Evolutionary conservation across 352 stramenopile genomes (phyloP).

Genomic region (Hyaloperonospora arabidopsidis): DNA sequence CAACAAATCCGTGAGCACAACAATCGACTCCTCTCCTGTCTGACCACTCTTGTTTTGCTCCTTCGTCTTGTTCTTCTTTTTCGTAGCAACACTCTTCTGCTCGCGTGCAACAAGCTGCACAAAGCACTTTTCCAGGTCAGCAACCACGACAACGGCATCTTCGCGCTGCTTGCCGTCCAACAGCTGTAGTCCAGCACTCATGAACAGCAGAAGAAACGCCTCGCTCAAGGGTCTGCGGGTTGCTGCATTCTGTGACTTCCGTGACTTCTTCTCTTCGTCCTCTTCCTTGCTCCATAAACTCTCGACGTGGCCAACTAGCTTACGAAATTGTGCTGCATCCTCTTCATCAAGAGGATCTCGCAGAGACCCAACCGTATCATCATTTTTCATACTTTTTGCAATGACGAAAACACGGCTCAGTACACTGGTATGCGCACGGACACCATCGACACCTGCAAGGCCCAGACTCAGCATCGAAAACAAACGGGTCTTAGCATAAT

Average conservation of each 20-base stretch:
- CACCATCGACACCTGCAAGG: constrained; percentile 33
- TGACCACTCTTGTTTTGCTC: constrained; percentile 17
- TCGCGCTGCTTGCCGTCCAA: constrained; percentile 56
- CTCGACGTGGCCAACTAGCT: constrained; percentile 25
- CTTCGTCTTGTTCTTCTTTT: constrained; percentile 36
- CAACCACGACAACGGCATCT: constrained; percentile 45
- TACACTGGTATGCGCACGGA: constrained; percentile 27
- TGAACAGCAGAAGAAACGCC: constrained; percentile 65
- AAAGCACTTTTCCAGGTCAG: constrained; percentile 69
- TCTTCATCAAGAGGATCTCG: constrained; percentile 37
- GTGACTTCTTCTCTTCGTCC: constrained; percentile 20
- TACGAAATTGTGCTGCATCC: constrained; percentile 14
- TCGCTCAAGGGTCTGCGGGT: constrained; percentile 39
- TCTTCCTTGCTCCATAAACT: constrained; percentile 32
- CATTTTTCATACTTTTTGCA: constrained; percentile 31
- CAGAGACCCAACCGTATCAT: constrained; percentile 22
- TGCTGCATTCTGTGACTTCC: constrained; percentile 16
- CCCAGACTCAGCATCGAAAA: constrained; percentile 54
- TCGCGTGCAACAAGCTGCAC: constrained; percentile 36
- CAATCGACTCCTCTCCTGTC: constrained; percentile 39
- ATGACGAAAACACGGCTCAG: constrained; percentile 43
- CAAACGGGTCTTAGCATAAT: constrained; percentile 52
- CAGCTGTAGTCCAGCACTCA: constrained; percentile 67
- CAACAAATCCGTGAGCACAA: constrained; percentile 78
- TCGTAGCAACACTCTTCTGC: constrained; percentile 13